Evolutionary conservation across 2,329 filamentous ascomycete species (phyloP).

Genomic region (Colletotrichum lini): DNA sequence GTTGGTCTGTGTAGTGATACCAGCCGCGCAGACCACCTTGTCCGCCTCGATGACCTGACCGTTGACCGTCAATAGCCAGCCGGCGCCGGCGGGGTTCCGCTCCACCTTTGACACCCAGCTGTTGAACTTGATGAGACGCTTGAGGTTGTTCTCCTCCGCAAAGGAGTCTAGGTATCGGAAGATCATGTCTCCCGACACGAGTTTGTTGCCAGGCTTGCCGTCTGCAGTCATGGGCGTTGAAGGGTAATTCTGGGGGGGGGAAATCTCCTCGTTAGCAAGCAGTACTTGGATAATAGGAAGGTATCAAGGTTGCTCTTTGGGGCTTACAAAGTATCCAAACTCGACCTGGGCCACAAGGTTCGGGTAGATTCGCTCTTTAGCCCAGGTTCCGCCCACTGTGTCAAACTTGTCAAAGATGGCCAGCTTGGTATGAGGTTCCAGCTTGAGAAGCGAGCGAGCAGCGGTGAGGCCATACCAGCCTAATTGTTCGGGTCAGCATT

Average conservation of each 20-base stretch:
- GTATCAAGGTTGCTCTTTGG: neutral
- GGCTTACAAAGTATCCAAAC: neutral
- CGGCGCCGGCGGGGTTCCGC: neutral
- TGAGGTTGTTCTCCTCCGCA: neutral
- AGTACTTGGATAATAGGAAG: neutral
- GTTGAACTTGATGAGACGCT: neutral
- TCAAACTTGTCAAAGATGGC: neutral
- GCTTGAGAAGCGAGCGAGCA: neutral
- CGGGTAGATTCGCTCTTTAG: neutral
- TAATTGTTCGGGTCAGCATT: neutral
- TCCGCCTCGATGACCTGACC: neutral
- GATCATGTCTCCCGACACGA: neutral
- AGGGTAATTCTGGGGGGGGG: neutral
- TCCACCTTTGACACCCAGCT: neutral
- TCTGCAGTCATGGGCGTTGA: neutral
- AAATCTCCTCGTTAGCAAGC: neutral
- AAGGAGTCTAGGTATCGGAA: neutral
- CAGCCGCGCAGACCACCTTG: neutral
- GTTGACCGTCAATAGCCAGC: neutral
- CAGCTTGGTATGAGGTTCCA: neutral
- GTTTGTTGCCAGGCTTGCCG: neutral
- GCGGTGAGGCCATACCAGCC: constrained; percentile 1
- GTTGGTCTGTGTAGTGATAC: neutral
- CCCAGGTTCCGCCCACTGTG: neutral
- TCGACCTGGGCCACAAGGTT: constrained; percentile 2